Evolutionary conservation across 148 eudicot genomes (phyloP), one percentile per base, ranked within the genome.

Genomic region (Rhododendron simsii): DNA sequence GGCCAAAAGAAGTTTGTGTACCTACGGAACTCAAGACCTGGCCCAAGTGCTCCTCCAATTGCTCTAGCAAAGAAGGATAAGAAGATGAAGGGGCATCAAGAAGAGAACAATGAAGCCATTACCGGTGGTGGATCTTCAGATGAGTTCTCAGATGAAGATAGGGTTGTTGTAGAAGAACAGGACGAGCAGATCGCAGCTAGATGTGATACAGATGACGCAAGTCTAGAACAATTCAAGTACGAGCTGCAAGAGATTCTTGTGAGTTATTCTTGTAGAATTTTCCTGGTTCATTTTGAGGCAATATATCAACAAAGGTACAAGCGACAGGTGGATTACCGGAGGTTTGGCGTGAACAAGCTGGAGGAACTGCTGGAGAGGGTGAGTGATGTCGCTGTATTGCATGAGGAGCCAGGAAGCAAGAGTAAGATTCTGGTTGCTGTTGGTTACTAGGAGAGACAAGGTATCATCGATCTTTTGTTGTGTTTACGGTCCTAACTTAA

Each of bases 171-270:
- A 71, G 92, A 88, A 88, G 94, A 91, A 86, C 86, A 87, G 75
- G 88, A 61, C 53, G 89, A 87, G 76, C 65, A 18, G 83, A 83
- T 71, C 55, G 23, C 84, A 67, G 76, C 83, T 67, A 82, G 23
- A 37, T 74, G 55, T 71, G 87, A 55, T 81, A 53, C 55, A 41
- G 88, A 88, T 78, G 88, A 93, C 83, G 85, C 48, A 86, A 87
- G 86, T 41, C 89, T 95, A 45, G 83, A 88, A 47, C 85, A 88
- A 80, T 95, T 97, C 85, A 97, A 91, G 90, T 71, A 87, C 11
- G 99, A 97, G 95, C 93, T 97, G 71, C 94, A 95, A 87, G 99
- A 97, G 89, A 97, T 97, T 86, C 87, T 97, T 13, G 98, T 97
- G 80, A 93, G 99, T 78, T 97, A 90, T 81, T 93, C 93, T 15